A percentile compares a stretch with the other conserved stretches of the same genome.
These are phyloP conservation scores for Eutrema japonicum DNA, from an alignment of 345 rosid genomes.

Conservation along the genomic window DNA sequence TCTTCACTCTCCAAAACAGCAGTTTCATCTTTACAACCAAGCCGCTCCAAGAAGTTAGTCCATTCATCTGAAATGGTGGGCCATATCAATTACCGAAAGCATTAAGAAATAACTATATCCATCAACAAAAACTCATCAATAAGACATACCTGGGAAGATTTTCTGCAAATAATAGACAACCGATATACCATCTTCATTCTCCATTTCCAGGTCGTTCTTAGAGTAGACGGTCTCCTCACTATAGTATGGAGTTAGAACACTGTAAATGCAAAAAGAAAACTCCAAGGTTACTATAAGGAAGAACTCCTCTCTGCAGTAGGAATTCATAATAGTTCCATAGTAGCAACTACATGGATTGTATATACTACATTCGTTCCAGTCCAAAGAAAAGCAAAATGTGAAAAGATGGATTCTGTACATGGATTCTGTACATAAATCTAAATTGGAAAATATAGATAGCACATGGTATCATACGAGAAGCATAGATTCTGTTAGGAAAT, in stretches of 20 bases:
- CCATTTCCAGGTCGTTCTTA: constrained; percentile 86
- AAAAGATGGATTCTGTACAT: constrained; percentile 1
- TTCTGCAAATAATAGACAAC: constrained; percentile 94
- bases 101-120: constrained; percentile 17
- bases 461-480: constrained; percentile 23
- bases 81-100: constrained; percentile 14
- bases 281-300: constrained; percentile 16
- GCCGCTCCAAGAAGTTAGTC: constrained; percentile 91
- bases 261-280: constrained; percentile 45
- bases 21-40: constrained; percentile 70
- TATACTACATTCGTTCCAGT: not conserved
- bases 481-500: constrained; percentile 5
- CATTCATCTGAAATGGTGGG: constrained; percentile 73
- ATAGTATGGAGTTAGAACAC: constrained; percentile 96
- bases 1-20: constrained; percentile 91
- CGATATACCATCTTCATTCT: constrained; percentile 97
- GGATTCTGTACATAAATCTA: constrained; percentile 10
- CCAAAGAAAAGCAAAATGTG: constrained; percentile 8
- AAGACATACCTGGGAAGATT: constrained; percentile 77
- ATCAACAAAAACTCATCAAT: constrained; percentile 27
- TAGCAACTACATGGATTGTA: constrained; percentile 24
- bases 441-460: constrained; percentile 17
- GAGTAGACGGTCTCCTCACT: constrained; percentile 97
- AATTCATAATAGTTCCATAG: constrained; percentile 10
- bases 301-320: constrained; percentile 9